Conservation (phyloP, 2,329 filamentous ascomycete genomes). For the Lizonia empirigonia region DNA sequence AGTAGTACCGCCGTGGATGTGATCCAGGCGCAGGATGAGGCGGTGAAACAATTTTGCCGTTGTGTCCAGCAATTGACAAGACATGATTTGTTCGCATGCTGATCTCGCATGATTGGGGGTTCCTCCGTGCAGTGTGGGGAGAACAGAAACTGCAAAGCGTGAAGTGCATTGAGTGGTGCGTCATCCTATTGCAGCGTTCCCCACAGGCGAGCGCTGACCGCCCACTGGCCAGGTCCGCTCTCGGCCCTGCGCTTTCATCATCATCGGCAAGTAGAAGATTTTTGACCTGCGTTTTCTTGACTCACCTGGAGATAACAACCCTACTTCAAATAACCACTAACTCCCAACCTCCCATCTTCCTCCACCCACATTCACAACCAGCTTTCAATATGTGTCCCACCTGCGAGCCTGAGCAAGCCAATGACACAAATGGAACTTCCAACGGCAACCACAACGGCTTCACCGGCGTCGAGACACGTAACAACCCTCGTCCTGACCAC, state of each 20-base stretch:
- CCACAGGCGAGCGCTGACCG: constrained; percentile 16
- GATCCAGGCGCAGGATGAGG: not conserved
- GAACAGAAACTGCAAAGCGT: constrained; percentile 15
- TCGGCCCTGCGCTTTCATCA: constrained; percentile 41
- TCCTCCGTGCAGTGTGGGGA: constrained; percentile 17
- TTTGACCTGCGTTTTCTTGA: constrained; percentile 39
- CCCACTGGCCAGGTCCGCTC: constrained; percentile 29
- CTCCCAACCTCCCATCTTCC: constrained; percentile 19
- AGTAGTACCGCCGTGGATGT: constrained; percentile 10
- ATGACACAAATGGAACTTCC: constrained; percentile 46
- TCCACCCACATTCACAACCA: constrained; percentile 15
- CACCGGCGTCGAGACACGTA: constrained; percentile 60
- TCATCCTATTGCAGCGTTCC: constrained; percentile 18
- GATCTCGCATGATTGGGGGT: constrained; percentile 9
- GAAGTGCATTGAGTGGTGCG: constrained; percentile 9
- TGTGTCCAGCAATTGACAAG: constrained; percentile 8
- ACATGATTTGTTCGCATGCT: constrained; percentile 16
- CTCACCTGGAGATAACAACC: constrained; percentile 34
- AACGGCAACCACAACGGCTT: constrained; percentile 58
- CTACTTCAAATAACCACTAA: constrained; percentile 37
- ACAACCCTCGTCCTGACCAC: constrained; percentile 57
- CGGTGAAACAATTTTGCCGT: constrained; percentile 17
- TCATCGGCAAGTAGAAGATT: constrained; percentile 36
- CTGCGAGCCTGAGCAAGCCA: constrained; percentile 45
- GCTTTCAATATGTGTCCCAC: constrained; percentile 53